phyloP scores from a whole-genome alignment of 1,284 basidiomycete species.

The Ceratobasidium sp. region DNA sequence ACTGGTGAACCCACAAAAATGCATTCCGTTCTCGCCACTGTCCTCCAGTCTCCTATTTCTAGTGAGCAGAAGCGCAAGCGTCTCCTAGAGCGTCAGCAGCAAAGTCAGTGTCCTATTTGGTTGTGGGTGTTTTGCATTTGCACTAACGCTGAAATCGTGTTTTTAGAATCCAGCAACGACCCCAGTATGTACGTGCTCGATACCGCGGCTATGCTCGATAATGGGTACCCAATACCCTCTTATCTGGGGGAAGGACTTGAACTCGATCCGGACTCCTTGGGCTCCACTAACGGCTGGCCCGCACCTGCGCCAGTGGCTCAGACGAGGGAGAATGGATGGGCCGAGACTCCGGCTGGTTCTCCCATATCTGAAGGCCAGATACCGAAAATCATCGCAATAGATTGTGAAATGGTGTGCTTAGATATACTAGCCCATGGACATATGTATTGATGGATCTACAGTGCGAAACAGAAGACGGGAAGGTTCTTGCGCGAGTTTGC shows the following conservation, averaged over 20 bases:
- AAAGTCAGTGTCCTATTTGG: conserved; percentile 60
- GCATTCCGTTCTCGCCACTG: conserved; percentile 84
- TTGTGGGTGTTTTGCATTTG: conserved; percentile 32
- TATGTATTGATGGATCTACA: conserved; percentile 54
- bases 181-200: conserved; percentile 76
- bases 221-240: conserved; percentile 87
- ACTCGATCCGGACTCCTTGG: conserved; percentile 30
- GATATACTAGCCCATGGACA: conserved; percentile 6
- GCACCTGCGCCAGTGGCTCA: conserved; percentile 43
- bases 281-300: conserved; percentile 26
- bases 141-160: conserved; percentile 14
- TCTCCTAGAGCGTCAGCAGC: conserved; percentile 64
- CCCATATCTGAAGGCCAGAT: conserved; percentile 49
- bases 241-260: conserved; percentile 72
- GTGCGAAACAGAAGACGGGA: conserved; percentile 88
- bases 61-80: conserved; percentile 81
- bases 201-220: conserved; percentile 85
- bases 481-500: conserved; percentile 86
- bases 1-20: conserved; percentile 87
- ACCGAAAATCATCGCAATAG: conserved; percentile 64
- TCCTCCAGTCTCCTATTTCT: conserved; percentile 84
- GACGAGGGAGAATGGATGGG: conserved; percentile 64
- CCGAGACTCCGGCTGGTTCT: conserved; percentile 75
- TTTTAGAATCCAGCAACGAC: conserved; percentile 41
- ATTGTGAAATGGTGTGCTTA: conserved; percentile 90